Percentiles rank a stretch among this genome's conserved stretches.
Evolutionary conservation across 116 monocot genomes (phyloP).

Genomic region (Phalaenopsis hybrid): DNA sequence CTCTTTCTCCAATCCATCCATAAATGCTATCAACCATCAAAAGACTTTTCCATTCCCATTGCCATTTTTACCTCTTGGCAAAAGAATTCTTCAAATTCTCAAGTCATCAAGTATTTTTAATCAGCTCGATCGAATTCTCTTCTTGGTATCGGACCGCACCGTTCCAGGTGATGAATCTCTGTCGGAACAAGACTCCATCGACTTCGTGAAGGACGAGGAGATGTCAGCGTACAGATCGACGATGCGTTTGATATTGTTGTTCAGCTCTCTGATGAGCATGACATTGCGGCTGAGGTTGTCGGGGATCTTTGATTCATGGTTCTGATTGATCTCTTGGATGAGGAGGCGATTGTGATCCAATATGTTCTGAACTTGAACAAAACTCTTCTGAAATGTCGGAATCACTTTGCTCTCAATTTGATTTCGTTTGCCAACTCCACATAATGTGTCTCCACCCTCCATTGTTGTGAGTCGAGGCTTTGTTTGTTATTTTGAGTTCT

Average conservation of each 20-base stretch:
- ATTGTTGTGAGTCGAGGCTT: constrained; percentile 11
- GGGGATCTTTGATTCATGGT: constrained; percentile 63
- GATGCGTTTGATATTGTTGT: constrained; percentile 60
- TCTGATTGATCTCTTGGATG: constrained; percentile 74
- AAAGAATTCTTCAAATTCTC: neutral
- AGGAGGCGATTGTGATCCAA: constrained; percentile 62
- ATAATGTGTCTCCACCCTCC: constrained; percentile 41
- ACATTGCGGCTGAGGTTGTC: constrained; percentile 67
- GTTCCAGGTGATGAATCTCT: constrained; percentile 35
- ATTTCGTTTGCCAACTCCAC: constrained; percentile 32
- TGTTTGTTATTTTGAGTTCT: neutral
- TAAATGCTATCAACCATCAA: neutral
- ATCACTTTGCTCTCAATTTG: constrained; percentile 41
- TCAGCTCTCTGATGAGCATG: constrained; percentile 64
- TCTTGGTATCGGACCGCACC: constrained; percentile 29
- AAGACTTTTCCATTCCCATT: neutral
- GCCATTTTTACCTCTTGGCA: neutral
- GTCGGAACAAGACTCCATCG: constrained; percentile 51
- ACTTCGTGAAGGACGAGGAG: constrained; percentile 42
- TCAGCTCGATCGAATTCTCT: constrained; percentile 33
- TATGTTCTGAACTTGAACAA: constrained; percentile 70
- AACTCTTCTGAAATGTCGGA: constrained; percentile 60
- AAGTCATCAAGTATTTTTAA: neutral
- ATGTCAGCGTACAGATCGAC: constrained; percentile 65
- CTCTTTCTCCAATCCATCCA: too few relatives aligned